These are phyloP conservation scores for Aspergillus thermomutatus DNA, from an alignment of 2,329 filamentous ascomycete species.

Conservation along the genomic window DNA sequence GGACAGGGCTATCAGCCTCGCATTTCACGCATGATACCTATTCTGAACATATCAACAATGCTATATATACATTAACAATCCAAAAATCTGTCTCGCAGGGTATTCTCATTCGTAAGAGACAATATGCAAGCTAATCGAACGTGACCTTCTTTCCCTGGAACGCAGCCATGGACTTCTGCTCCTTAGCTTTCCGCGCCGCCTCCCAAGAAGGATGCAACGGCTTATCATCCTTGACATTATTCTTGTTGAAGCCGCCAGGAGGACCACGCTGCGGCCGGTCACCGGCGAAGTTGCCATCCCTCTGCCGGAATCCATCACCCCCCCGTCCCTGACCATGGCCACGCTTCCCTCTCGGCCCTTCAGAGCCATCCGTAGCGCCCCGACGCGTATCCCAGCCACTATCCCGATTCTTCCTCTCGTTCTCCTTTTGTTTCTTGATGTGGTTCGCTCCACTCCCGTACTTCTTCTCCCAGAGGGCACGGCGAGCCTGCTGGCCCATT, in stretches of 20 bases:
- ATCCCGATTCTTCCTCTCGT: conserved; percentile 40
- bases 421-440: conserved; percentile 42
- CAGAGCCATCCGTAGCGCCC: conserved; percentile 47
- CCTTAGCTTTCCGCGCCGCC: conserved; percentile 59
- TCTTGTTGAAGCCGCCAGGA: conserved; percentile 17
- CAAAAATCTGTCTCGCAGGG: background rate
- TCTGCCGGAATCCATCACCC: conserved; percentile 3
- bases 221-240: conserved; percentile 42
- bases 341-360: conserved; percentile 24
- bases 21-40: conserved; percentile 13
- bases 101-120: background rate
- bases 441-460: conserved; percentile 59
- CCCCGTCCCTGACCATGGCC: conserved; percentile 17
- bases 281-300: conserved; percentile 8
- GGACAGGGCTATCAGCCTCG: background rate
- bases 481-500: conserved; percentile 60
- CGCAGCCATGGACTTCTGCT: conserved; percentile 44
- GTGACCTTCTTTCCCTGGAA: conserved; percentile 61
- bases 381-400: conserved; percentile 57
- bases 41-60: conserved; percentile 4
- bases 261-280: conserved; percentile 18
- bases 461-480: conserved; percentile 61
- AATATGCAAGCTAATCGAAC: conserved; percentile 50
- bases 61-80: background rate
- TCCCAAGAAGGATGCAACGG: conserved; percentile 64